Conservation (phyloP, 169 alveolate species). For the Cryptosporidium meleagridis region DNA sequence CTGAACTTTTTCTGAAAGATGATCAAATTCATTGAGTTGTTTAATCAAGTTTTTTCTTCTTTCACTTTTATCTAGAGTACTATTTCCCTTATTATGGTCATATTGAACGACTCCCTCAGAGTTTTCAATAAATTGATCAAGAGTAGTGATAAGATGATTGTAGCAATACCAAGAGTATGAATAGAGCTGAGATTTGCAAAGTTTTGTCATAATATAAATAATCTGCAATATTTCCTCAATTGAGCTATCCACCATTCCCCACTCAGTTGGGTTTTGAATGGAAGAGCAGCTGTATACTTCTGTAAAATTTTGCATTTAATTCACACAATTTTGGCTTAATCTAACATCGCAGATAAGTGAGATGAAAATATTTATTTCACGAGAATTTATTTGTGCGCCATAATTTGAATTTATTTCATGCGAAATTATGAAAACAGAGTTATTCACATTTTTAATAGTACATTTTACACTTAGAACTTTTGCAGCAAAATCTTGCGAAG, state of each 20-base stretch:
- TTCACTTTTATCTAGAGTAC: background rate
- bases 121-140: background rate
- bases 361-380: background rate
- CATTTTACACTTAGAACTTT: background rate
- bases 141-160: slow-evolving; percentile 32
- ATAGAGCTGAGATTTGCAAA: slow-evolving; percentile 49
- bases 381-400: background rate
- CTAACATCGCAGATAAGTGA: background rate
- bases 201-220: slow-evolving; percentile 13
- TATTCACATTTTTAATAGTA: background rate
- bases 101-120: background rate
- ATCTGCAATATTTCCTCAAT: slow-evolving; percentile 8
- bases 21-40: background rate
- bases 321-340: background rate
- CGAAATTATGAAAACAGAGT: background rate
- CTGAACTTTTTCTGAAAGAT: slow-evolving; percentile 54
- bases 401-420: background rate
- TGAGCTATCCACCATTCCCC: slow-evolving; percentile 38
- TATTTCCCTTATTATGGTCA: too few species aligned
- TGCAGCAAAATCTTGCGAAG: slow-evolving; percentile 15
- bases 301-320: background rate
- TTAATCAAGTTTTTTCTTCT: background rate
- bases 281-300: background rate
- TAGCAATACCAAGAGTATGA: slow-evolving; percentile 74
- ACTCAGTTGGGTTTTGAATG: background rate